phyloP scores from a whole-genome alignment of 169 alveolate species.

The Eimeria tenella region DNA sequence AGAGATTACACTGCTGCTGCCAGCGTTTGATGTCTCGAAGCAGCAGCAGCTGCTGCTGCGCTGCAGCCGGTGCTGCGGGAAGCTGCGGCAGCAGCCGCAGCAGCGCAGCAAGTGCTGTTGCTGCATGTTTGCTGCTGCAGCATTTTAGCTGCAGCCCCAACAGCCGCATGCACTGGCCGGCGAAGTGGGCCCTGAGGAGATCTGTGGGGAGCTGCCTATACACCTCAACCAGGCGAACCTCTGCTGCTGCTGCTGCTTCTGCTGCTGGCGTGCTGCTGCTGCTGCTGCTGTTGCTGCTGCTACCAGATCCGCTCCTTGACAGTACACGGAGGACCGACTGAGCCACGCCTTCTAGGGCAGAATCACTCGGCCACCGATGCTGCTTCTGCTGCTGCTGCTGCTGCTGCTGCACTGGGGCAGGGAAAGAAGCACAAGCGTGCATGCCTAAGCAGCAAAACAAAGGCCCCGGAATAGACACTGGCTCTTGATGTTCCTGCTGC shows the following conservation, averaged over 20 bases:
- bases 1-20: neutral
- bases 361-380: neutral
- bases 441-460: neutral
- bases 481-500: neutral
- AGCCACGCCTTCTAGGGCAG: no score
- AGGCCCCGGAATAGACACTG: neutral
- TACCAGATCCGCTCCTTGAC: neutral
- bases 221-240: neutral
- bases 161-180: constrained; percentile 1
- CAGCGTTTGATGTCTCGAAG: neutral
- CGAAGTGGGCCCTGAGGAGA: neutral
- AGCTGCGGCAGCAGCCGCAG: neutral
- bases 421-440: neutral
- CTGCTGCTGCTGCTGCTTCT: neutral
- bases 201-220: neutral
- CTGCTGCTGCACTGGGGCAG: neutral
- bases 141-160: neutral
- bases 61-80: neutral
- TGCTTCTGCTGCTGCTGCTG: neutral
- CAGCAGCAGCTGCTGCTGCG: neutral
- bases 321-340: neutral
- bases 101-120: neutral
- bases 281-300: neutral
- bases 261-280: neutral
- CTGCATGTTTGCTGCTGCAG: neutral